phyloP scores from a whole-genome alignment of 2,329 filamentous ascomycete species.

The Colletotrichum australisinense region DNA sequence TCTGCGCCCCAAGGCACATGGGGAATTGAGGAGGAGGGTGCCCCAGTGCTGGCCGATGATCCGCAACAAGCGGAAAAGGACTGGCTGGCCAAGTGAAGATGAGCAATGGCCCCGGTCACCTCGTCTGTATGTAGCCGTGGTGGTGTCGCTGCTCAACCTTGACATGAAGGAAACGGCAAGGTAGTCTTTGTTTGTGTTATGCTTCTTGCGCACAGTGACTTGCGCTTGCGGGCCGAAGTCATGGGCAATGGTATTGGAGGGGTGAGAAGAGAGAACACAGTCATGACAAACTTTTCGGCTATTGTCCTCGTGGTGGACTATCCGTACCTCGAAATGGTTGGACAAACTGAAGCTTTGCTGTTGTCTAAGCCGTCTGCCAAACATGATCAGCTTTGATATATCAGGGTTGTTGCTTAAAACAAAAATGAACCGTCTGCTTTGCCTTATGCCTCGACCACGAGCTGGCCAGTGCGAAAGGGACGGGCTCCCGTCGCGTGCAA shows the following conservation, averaged over 20 bases:
- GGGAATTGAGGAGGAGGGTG: slow-evolving; percentile 4
- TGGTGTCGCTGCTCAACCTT: not conserved
- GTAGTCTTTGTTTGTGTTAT: not conserved
- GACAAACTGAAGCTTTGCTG: slow-evolving; percentile 14
- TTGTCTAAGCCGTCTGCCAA: not conserved
- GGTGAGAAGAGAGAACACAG: not conserved
- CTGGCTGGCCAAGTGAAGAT: slow-evolving; percentile 19
- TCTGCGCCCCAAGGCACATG: slow-evolving; percentile 6
- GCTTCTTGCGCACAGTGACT: not conserved
- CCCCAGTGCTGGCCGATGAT: slow-evolving; percentile 21
- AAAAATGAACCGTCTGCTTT: not conserved
- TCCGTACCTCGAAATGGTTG: not conserved
- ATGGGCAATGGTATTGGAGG: not conserved
- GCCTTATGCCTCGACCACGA: not conserved
- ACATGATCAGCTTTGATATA: not conserved
- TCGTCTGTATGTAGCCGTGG: not conserved
- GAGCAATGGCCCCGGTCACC: not conserved
- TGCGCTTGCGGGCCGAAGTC: slow-evolving; percentile 4
- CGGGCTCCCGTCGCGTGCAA: not conserved
- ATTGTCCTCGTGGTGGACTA: not conserved
- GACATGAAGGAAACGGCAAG: not conserved
- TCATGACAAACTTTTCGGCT: not conserved
- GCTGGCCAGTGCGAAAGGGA: slow-evolving; percentile 4
- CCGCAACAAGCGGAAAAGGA: slow-evolving; percentile 6
- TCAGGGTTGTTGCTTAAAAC: not conserved